phyloP scores from a whole-genome alignment of 2,329 filamentous ascomycete species.

The Colletotrichum sp. region DNA sequence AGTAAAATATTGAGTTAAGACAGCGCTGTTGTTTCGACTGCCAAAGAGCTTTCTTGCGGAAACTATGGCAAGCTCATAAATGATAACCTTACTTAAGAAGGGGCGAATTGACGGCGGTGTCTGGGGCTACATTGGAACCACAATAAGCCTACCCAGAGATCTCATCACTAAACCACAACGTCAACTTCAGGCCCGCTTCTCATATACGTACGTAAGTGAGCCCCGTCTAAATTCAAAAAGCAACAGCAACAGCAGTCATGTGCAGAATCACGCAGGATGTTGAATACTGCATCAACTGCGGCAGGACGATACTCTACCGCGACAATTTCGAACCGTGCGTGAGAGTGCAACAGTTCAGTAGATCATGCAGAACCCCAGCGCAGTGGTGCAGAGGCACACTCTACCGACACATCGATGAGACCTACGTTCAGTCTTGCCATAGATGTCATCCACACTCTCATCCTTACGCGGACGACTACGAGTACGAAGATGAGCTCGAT shows the following conservation, averaged over 20 bases:
- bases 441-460: neutral
- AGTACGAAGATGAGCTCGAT: neutral
- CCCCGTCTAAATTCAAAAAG: neutral
- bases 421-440: neutral
- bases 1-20: neutral
- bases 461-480: neutral
- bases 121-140: neutral
- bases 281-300: neutral
- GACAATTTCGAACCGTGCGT: neutral
- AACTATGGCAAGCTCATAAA: neutral
- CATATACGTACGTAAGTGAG: neutral
- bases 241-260: neutral
- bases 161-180: neutral
- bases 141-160: neutral
- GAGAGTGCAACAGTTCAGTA: neutral
- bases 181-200: neutral
- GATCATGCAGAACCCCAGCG: neutral
- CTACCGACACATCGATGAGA: neutral
- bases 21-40: neutral
- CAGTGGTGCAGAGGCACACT: neutral
- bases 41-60: neutral
- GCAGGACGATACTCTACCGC: neutral
- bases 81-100: neutral
- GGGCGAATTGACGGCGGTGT: neutral
- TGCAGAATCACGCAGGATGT: neutral